Evolutionary conservation across 495 filamentous ascomycete genomes (phyloP).

Genomic region (Trichoderma orchidacearum): DNA sequence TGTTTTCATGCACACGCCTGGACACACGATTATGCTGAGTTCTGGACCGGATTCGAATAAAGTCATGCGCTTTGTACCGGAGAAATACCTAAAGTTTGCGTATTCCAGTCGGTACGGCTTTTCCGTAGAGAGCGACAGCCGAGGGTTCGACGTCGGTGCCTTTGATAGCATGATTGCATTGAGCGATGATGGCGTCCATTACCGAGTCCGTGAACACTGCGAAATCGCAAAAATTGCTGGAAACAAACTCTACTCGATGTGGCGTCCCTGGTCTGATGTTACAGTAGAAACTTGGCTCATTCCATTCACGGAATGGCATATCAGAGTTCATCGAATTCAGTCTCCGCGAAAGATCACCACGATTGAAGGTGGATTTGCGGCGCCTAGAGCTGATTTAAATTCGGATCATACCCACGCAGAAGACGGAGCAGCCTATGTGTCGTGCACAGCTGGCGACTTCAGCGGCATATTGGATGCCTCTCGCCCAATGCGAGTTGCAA

Average conservation of each 20-base stretch:
- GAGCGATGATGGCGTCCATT: background rate
- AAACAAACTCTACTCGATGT: background rate
- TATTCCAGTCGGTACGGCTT: background rate
- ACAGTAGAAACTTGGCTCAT: background rate
- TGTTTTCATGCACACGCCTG: background rate
- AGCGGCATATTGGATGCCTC: background rate
- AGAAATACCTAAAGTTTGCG: background rate
- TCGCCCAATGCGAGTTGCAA: background rate
- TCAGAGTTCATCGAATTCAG: background rate
- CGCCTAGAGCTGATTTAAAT: background rate
- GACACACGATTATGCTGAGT: background rate
- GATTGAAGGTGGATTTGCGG: background rate
- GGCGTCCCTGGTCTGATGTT: background rate
- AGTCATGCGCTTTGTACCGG: background rate
- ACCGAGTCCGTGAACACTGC: background rate
- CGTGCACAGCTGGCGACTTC: background rate
- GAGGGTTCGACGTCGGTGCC: background rate
- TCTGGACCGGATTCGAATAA: background rate
- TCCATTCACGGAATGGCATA: background rate
- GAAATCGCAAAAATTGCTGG: background rate
- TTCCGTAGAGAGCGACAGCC: background rate
- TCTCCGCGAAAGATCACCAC: background rate
- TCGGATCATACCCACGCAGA: background rate
- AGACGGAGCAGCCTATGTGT: background rate
- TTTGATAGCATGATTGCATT: background rate